Evolutionary conservation across 2,329 filamentous ascomycete species (phyloP), one percentile per base, ranked within the genome.

Genomic region (Arthrobotrys sphaeroides): DNA sequence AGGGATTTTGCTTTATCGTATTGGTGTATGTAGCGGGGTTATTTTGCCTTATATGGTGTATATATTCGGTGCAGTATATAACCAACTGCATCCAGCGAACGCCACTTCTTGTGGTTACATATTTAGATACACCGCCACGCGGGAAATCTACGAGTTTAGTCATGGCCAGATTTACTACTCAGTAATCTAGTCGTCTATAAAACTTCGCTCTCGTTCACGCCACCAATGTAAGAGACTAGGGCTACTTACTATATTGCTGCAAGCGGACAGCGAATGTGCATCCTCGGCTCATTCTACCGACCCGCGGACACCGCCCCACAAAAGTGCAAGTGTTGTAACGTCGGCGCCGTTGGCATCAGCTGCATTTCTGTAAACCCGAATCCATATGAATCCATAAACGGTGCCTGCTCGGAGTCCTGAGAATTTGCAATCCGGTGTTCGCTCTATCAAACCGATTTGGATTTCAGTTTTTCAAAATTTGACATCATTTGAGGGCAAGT

Each of bases 21-120:
- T 36, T 64, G 31, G 7, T 51, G 3, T 49, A n/a, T 36, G 33
- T 64, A 51, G 60, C 55, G 55, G 38, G 45, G 20, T 31, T 10
- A 9, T 51, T 49, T 43, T 18, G 45, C 31, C n/a, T 6, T 31
- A 28, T 64, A 53, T 26, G n/a, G 26, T 65, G 61, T 53, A 65
- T 65, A 65, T 65, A 38, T 26, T 38, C 24, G 26, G 47, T 5
- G 47, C 4, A 10, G 20, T 31, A n/a, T 33, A 31, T 33, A 33
- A 6, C 45, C 45, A 20, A n/a, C n/a, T n/a, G n/a, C 47, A 16
- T 33, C 13, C 24, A 16, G 2, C 2, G 45, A 49, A 26, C 22
- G 16, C 26, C 45, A 28, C n/a, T n/a, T n/a, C n/a, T n/a, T n/a
- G n/a, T n/a, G n/a, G n/a, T n/a, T n/a, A n/a, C n/a, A n/a, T n/a